Evolutionary conservation across 1,139 yeast genomes (phyloP), one percentile per base, ranked within the genome.

Genomic region (Blastobotrys aristatus): DNA sequence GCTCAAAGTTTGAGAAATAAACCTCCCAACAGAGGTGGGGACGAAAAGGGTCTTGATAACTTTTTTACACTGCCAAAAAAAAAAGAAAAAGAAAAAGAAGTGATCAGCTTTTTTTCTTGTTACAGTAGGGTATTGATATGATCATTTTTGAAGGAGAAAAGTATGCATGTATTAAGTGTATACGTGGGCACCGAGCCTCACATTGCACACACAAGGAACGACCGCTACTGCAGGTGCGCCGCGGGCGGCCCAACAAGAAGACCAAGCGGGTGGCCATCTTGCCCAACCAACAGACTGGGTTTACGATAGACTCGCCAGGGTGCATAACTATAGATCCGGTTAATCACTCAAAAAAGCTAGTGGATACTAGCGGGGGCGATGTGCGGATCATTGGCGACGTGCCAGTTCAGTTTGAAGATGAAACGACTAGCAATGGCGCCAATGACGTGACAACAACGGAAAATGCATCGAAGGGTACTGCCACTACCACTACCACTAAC

Each of bases 131-230:
- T n/a, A n/a, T n/a, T n/a, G n/a, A n/a, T n/a, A 90, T 92, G 97
- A 88, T 92, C 50, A 71, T 88, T 43, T 87, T 85, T 58, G 88
- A 86, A 54, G 87, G 86, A 36, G 84, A 78, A 58, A 87, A 92
- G 61, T 86, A 86, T 64, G 89, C 96, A n/a, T 92, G 71, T 49
- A 44, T 66, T 31, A 63, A 57, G 43, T 92, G 98, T 63, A 88
- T 92, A 35, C 73, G 97, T 39, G 97, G 97, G 18, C 98, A 92
- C 63, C 69, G 98, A 39, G 85, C 96, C 3, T 82, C 94, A 2
- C 79, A 83, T 48, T 92, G 98, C 64, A 79, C 79, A 50, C 98
- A 92, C 65, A 79, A 84, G 41, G 73, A 77, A 44, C 73, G 96
- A 43, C 89, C 94, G 31, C 70, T 90, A 34, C 80, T 88, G 18